Conservation (phyloP, 805 yeast species). For the Yarrowia sp. region DNA sequence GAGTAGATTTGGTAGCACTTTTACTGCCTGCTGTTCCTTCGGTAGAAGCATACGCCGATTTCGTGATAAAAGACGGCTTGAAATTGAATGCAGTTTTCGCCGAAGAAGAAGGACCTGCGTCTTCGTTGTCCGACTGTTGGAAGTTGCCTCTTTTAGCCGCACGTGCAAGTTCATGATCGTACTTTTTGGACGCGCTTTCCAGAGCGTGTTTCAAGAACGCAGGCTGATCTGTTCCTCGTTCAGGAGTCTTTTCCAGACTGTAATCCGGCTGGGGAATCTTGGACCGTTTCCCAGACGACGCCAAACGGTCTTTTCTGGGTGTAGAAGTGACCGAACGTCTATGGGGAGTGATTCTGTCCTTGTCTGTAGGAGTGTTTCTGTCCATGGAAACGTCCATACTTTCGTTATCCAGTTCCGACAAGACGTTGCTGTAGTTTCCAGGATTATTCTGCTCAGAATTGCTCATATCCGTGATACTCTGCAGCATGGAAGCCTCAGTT, state of each 20-base stretch:
- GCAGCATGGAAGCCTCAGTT: background rate
- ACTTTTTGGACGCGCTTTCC: background rate
- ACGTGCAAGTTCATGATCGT: slow-evolving; percentile 8
- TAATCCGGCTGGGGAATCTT: background rate
- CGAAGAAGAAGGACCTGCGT: background rate
- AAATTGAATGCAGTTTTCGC: background rate
- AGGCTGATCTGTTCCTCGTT: background rate
- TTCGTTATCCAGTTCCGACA: background rate
- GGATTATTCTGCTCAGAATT: background rate
- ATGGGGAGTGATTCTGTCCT: background rate
- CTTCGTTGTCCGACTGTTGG: background rate
- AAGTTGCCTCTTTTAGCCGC: slow-evolving; percentile 10
- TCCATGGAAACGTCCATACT: background rate
- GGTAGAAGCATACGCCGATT: slow-evolving; percentile 14
- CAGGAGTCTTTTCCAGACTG: background rate
- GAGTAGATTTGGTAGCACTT: background rate
- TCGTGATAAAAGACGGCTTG: slow-evolving; percentile 3
- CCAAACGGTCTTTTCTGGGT: slow-evolving; percentile 16
- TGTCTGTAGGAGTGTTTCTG: background rate
- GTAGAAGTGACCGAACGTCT: background rate
- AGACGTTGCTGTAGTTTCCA: background rate
- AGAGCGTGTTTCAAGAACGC: slow-evolving; percentile 20
- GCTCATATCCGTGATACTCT: background rate
- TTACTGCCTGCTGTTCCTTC: background rate
- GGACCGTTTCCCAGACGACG: background rate